Evolutionary conservation across 768 basidiomycete genomes (phyloP).

Genomic region (Termitomyces titanicus): DNA sequence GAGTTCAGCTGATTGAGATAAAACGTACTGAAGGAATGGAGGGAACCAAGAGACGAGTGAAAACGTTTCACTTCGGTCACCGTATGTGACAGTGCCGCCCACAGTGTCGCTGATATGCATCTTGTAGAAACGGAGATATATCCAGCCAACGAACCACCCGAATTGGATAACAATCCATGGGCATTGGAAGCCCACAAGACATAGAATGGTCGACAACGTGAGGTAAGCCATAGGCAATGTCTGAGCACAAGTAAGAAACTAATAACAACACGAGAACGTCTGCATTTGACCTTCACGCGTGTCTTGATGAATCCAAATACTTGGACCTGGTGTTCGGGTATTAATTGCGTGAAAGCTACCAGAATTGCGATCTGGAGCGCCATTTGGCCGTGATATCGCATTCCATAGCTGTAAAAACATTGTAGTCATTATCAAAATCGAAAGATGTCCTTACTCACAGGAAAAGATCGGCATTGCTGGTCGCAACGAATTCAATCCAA

Average conservation of each 20-base stretch:
- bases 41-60: slow-evolving; percentile 96
- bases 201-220: slow-evolving; percentile 83
- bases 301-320: slow-evolving; percentile 79
- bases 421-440: background rate
- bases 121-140: slow-evolving; percentile 97
- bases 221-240: slow-evolving; percentile 93
- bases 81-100: slow-evolving; percentile 68
- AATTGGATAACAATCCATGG: slow-evolving; percentile 96
- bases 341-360: slow-evolving; percentile 96
- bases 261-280: background rate
- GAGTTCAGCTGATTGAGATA: background rate
- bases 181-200: slow-evolving; percentile 78
- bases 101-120: slow-evolving; percentile 65
- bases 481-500: slow-evolving; percentile 78
- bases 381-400: slow-evolving; percentile 91
- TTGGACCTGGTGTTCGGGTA: slow-evolving; percentile 98
- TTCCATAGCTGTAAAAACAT: slow-evolving; percentile 60
- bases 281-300: slow-evolving; percentile 78
- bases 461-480: slow-evolving; percentile 71
- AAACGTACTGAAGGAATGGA: slow-evolving; percentile 83
- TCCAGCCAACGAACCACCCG: slow-evolving; percentile 97
- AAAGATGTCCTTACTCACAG: slow-evolving; percentile 48
- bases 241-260: slow-evolving; percentile 36
- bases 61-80: slow-evolving; percentile 96
- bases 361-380: slow-evolving; percentile 84